phyloP scores from a whole-genome alignment of 202 grass and related monocot species.

The Eragrostis tef region DNA sequence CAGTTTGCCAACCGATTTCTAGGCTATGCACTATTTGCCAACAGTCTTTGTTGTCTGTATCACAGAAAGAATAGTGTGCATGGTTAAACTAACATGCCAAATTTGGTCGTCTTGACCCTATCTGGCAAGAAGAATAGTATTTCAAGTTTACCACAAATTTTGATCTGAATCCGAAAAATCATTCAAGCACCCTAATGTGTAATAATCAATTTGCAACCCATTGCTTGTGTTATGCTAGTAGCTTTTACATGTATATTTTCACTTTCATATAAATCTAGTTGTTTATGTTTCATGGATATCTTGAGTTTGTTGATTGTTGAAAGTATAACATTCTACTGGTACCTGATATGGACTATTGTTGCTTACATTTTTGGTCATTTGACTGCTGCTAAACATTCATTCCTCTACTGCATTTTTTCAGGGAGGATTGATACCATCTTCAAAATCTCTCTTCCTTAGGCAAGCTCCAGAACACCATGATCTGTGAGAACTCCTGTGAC shows the following conservation, averaged over 20 bases:
- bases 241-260: neutral
- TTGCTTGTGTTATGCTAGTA: neutral
- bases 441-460: neutral
- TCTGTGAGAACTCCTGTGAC: slow-evolving; percentile 10
- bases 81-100: neutral
- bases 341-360: neutral
- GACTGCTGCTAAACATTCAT: slow-evolving; percentile 30
- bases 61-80: neutral
- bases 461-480: slow-evolving; percentile 25
- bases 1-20: neutral
- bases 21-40: neutral
- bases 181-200: neutral
- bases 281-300: neutral
- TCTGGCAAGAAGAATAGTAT: no score
- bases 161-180: neutral
- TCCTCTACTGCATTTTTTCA: slow-evolving; percentile 27
- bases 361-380: slow-evolving; percentile 4
- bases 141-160: no score
- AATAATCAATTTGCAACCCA: neutral
- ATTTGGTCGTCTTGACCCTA: neutral
- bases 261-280: no score
- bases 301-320: neutral
- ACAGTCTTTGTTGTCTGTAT: neutral
- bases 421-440: slow-evolving; percentile 55
- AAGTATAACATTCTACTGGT: slow-evolving; percentile 19